Percentiles rank a stretch among this genome's conserved stretches.
Evolutionary conservation across 2,329 filamentous ascomycete genomes (phyloP).

Genomic region (Tolypocladium nubicola): DNA sequence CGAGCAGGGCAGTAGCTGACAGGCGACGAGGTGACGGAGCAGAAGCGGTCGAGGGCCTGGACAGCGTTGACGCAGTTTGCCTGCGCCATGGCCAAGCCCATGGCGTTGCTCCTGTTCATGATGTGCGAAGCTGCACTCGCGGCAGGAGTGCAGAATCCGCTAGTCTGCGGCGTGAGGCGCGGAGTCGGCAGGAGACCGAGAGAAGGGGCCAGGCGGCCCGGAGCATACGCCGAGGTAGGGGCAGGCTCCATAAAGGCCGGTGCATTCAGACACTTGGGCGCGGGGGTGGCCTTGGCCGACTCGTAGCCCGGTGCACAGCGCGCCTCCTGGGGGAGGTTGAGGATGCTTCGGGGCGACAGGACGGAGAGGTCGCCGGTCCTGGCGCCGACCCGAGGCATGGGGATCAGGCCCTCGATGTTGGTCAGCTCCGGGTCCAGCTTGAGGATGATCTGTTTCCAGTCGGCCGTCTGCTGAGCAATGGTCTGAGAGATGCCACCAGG

Average conservation of each 20-base stretch:
- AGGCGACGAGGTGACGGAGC: slow-evolving; percentile 38
- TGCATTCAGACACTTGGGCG: slow-evolving; percentile 28
- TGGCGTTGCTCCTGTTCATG: slow-evolving; percentile 40
- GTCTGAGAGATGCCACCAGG: slow-evolving; percentile 34
- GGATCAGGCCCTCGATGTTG: slow-evolving; percentile 44
- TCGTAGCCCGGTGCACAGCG: slow-evolving; percentile 22
- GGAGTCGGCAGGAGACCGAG: slow-evolving; percentile 48
- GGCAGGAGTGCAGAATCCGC: slow-evolving; percentile 49
- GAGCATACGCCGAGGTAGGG: slow-evolving; percentile 31
- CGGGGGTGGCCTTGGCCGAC: slow-evolving; percentile 26
- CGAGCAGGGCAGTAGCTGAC: slow-evolving; percentile 36
- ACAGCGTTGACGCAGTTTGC: slow-evolving; percentile 32
- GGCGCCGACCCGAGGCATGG: slow-evolving; percentile 17
- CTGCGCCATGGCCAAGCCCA: slow-evolving; percentile 51
- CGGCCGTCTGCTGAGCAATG: slow-evolving; percentile 34
- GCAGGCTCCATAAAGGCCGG: slow-evolving; percentile 37
- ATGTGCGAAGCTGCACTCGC: slow-evolving; percentile 42
- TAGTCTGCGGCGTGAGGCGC: slow-evolving; percentile 44
- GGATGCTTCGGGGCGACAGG: slow-evolving; percentile 31
- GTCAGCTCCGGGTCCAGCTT: slow-evolving; percentile 45
- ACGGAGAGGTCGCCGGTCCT: slow-evolving; percentile 24
- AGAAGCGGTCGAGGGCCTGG: slow-evolving; percentile 43
- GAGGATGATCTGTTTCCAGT: slow-evolving; percentile 50
- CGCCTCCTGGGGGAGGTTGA: slow-evolving; percentile 30
- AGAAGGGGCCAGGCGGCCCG: slow-evolving; percentile 38